Evolutionary conservation across 768 basidiomycete species (phyloP).

Genomic region (Suillus tomentosus): DNA sequence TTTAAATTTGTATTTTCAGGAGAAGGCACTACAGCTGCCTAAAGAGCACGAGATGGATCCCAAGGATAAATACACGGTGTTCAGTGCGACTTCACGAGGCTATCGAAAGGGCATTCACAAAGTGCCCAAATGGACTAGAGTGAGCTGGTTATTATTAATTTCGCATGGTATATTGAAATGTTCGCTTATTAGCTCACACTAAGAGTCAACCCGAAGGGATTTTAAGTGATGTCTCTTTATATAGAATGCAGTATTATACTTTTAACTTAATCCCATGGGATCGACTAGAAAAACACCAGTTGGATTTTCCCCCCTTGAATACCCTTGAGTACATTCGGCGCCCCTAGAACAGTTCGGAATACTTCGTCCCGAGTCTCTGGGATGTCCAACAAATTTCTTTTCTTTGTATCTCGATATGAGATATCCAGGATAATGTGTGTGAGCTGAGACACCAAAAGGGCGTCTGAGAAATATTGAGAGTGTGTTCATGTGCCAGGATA

Average conservation of each 20-base stretch:
- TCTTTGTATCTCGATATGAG: slow-evolving; percentile 74
- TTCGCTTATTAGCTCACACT: slow-evolving; percentile 64
- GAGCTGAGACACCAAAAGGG: slow-evolving; percentile 69
- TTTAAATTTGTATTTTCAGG: slow-evolving; percentile 41
- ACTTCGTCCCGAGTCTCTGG: slow-evolving; percentile 84
- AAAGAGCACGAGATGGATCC: slow-evolving; percentile 93
- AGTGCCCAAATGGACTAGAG: slow-evolving; percentile 96
- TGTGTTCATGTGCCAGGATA: background rate
- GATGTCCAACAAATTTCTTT: slow-evolving; percentile 74
- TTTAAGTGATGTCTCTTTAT: slow-evolving; percentile 47
- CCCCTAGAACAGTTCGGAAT: slow-evolving; percentile 71
- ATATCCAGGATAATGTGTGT: slow-evolving; percentile 85
- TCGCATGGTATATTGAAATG: slow-evolving; percentile 11
- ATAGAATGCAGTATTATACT: slow-evolving; percentile 10
- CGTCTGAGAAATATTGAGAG: slow-evolving; percentile 48
- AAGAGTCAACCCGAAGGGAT: slow-evolving; percentile 88
- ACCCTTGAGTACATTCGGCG: slow-evolving; percentile 57
- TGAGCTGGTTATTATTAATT: slow-evolving; percentile 38
- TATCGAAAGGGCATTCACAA: slow-evolving; percentile 97
- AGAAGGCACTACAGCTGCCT: slow-evolving; percentile 76
- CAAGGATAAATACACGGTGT: slow-evolving; percentile 94
- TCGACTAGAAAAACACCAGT: slow-evolving; percentile 71
- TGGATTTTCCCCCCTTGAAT: slow-evolving; percentile 74
- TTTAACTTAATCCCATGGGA: slow-evolving; percentile 3
- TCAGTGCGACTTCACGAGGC: slow-evolving; percentile 63